Percentiles rank a stretch among this genome's conserved stretches.
Conservation (phyloP, 2,329 filamentous ascomycete species). For the Aspergillus fumigatiaffinis region DNA sequence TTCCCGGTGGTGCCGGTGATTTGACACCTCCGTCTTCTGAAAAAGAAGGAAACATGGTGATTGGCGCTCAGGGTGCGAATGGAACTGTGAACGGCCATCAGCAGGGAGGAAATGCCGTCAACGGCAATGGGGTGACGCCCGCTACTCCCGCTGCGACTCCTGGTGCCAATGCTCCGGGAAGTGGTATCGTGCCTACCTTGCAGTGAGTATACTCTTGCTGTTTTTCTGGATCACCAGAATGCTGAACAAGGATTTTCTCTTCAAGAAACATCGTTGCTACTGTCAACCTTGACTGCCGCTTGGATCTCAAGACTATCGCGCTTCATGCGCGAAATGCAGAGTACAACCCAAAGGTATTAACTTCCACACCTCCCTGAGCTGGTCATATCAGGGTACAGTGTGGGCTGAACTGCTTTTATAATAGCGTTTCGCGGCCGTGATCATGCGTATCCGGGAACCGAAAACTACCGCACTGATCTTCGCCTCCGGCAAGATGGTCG, state of each 20-base stretch:
- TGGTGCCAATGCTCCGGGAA: constrained; percentile 74
- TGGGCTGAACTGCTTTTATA: constrained; percentile 44
- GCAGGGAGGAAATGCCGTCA: constrained; percentile 56
- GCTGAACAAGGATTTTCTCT: constrained; percentile 43
- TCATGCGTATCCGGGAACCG: constrained; percentile 98
- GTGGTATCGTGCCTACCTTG: constrained; percentile 86
- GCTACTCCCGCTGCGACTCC: constrained; percentile 89
- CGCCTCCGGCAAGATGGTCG: constrained; percentile 98
- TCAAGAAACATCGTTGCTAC: constrained; percentile 97
- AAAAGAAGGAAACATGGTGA: constrained; percentile 56
- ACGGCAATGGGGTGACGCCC: constrained; percentile 78
- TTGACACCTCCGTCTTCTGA: constrained; percentile 75
- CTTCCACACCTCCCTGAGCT: constrained; percentile 32
- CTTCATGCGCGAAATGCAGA: constrained; percentile 97
- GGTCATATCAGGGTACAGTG: constrained; percentile 35
- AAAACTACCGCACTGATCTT: constrained; percentile 99
- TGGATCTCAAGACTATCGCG: constrained; percentile 98
- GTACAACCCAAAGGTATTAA: constrained; percentile 91
- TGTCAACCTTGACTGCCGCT: constrained; percentile 93
- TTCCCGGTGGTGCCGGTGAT: constrained; percentile 78
- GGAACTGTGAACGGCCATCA: constrained; percentile 50
- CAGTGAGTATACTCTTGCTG: constrained; percentile 75
- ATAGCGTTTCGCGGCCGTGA: constrained; percentile 96
- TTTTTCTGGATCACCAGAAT: constrained; percentile 45
- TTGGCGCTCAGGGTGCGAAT: constrained; percentile 45